Evolutionary conservation across 495 filamentous ascomycete genomes (phyloP), one percentile per base, ranked within the genome.

Genomic region (Ascobolus immersus): DNA sequence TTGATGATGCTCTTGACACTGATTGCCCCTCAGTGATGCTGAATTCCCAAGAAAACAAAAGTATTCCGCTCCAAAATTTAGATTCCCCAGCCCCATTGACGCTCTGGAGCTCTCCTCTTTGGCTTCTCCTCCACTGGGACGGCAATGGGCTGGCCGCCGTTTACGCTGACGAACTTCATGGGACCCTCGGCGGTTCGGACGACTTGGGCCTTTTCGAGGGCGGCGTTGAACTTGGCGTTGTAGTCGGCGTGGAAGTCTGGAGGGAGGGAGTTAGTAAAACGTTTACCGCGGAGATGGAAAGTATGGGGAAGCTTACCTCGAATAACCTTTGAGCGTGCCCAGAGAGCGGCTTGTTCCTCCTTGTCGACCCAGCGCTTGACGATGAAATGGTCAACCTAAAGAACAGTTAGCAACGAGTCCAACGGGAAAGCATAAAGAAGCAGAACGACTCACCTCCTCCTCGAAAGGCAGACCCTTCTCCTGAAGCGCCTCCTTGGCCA

Each of bases 301-400:
- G 17, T 5, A 14, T 27, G n/a, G 19, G 34, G 15, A 30, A 7
- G 43, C 39, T 37, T 40, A 50, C 47, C 39, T 43, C 47, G 28
- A 18, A 50, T 49, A 30, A 49, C 45, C 33, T 50, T 50, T 4
- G 47, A 49, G 5, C 47, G 42, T 21, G 7, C 18, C 47, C 47
- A 50, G 25, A 50, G 47, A 28, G 42, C 44, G 21, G 49, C 41
- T 11, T 50, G 47, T 21, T 50, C 47, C 9, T 33, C 31, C 28
- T 44, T 48, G 18, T 50, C 46, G 24, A 50, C 47, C 33, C 42
- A 47, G 26, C 47, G 48, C 20, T 49, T 45, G 21, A 50, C 47
- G 21, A 50, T 39, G 35, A 50, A 50, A 29, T 44, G 34, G 1
- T 50, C 47, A 7, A 21, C 15, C 47, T 50, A 6, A 30, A 12